A percentile compares a stretch with the other conserved stretches of the same genome.
phyloP scores from a whole-genome alignment of 2,329 filamentous ascomycete species.

The Pseudocercospora cruenta region DNA sequence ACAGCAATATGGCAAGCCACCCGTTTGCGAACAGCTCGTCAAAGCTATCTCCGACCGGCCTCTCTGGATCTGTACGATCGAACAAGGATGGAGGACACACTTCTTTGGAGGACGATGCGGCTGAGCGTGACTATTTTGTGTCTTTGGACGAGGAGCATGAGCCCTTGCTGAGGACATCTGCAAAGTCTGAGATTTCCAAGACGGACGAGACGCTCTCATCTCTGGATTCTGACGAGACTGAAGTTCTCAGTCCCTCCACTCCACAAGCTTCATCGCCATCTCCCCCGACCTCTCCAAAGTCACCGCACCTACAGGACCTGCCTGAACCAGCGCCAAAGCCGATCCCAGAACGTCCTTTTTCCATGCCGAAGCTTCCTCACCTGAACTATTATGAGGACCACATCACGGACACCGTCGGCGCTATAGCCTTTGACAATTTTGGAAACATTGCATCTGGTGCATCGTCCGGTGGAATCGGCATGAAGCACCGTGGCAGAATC shows the following conservation, averaged over 20 bases:
- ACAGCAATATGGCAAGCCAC: conserved; percentile 37
- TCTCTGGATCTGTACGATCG: not conserved
- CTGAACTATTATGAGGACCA: conserved; percentile 53
- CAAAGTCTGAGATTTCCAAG: not conserved
- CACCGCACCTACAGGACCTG: not conserved
- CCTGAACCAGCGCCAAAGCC: not conserved
- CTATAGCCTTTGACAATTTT: conserved; percentile 83
- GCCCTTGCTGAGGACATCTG: not conserved
- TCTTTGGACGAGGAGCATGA: conserved; percentile 1
- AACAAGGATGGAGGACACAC: conserved; percentile 23
- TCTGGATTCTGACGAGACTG: not conserved
- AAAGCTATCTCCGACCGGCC: conserved; percentile 26
- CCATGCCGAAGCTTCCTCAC: not conserved
- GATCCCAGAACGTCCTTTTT: not conserved
- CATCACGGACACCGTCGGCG: conserved; percentile 92
- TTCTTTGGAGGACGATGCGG: not conserved
- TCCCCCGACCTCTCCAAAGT: not conserved
- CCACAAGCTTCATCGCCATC: not conserved
- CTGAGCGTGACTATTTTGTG: not conserved
- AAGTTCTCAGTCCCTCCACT: not conserved
- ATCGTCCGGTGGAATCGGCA: conserved; percentile 95
- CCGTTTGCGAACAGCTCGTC: conserved; percentile 50
- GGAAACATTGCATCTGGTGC: conserved; percentile 92
- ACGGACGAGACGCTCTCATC: not conserved
- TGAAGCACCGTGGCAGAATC: conserved; percentile 92